Percentiles rank a stretch among this genome's conserved stretches.
Conservation (phyloP, 768 basidiomycete genomes). For the Sporobolomyces roseus region DNA sequence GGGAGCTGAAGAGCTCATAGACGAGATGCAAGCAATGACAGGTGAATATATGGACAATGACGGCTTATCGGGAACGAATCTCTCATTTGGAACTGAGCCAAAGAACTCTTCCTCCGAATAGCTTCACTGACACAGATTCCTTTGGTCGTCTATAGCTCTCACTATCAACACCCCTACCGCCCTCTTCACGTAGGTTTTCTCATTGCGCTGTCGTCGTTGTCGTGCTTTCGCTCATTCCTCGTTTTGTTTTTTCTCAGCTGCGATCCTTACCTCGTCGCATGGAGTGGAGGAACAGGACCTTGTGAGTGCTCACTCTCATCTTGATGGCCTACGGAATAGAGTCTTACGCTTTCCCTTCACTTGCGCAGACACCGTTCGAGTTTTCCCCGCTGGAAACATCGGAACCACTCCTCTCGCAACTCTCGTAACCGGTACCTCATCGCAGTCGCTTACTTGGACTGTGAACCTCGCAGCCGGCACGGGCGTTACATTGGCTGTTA, state of each 20-base stretch:
- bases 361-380: too few species aligned
- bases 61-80: too few species aligned
- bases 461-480: constrained; percentile 43
- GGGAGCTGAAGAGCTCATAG: too few species aligned
- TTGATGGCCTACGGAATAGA: too few species aligned
- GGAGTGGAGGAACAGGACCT: constrained; percentile 16
- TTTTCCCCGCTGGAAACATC: constrained; percentile 10
- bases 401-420: not conserved
- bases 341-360: too few species aligned
- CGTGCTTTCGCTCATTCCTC: not conserved
- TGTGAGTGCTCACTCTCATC: too few species aligned
- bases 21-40: too few species aligned
- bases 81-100: too few species aligned
- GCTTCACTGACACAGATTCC: not conserved
- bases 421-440: not conserved
- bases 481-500: constrained; percentile 37
- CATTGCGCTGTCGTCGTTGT: too few species aligned
- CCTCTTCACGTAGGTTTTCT: constrained; percentile 8
- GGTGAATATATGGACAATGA: too few species aligned
- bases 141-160: not conserved
- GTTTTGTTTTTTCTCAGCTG: constrained; percentile 5
- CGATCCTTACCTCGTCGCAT: constrained; percentile 26
- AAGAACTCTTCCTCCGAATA: too few species aligned
- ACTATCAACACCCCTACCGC: constrained; percentile 29
- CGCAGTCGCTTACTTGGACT: constrained; percentile 16